Evolutionary conservation across 2,329 filamentous ascomycete genomes (phyloP), one percentile per base, ranked within the genome.

Genomic region (Diaporthe destruens): DNA sequence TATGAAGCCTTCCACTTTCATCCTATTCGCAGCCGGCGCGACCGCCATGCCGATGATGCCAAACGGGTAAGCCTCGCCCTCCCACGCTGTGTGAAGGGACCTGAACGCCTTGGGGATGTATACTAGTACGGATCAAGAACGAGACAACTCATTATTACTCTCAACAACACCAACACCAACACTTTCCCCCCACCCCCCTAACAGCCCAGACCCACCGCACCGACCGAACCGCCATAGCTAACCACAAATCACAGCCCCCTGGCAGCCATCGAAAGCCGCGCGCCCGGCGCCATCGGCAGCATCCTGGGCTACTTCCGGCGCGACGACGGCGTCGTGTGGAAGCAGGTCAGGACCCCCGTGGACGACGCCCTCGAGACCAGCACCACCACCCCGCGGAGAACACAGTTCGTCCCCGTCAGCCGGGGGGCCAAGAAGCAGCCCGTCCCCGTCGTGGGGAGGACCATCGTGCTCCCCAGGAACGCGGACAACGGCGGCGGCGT

Each of bases 281-380:
- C 61, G 18, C 51, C 61, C 4, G 29, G 18, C 2, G 47, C 32
- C 32, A 53, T 66, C n/a, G 7, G n/a, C 47, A 20, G n/a, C 18
- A 25, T 66, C 14, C 8, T 51, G 32, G 7, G 32, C 14, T 53
- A 53, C 14, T 66, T 66, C 32, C 61, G 47, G 32, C 61, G 61
- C 8, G 32, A 53, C 20, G 42, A 29, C 36, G 16, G 16, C 39
- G 18, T 49, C 6, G 20, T 29, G 6, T 6, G 14, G 42, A 49
- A 12, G 56, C 11, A 18, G 1, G 2, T 1, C 25, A 61, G 56
- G 23, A 12, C 23, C 36, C 23, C 23, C 14, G 2, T 14, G 9
- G 47, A 12, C 9, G 47, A 23, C n/a, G 8, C 47, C n/a, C n/a
- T 23, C n/a, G 12, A 25, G n/a, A 11, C n/a, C n/a, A n/a, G n/a